phyloP scores from a whole-genome alignment of 2,329 filamentous ascomycete species.

The Colletotrichum liaoningense region DNA sequence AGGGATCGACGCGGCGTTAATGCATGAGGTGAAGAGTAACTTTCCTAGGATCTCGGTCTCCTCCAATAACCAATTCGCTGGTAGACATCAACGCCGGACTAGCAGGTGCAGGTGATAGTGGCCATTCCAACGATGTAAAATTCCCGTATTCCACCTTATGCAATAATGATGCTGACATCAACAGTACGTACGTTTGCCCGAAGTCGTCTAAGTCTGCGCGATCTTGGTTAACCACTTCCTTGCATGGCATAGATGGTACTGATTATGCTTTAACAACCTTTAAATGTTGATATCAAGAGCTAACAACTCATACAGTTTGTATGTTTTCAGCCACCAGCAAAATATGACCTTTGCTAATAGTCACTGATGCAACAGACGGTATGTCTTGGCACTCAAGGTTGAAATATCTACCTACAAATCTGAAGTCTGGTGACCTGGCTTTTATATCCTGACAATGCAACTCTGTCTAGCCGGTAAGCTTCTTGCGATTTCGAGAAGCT shows the following conservation, averaged over 20 bases:
- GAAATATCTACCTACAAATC: not conserved
- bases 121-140: not conserved
- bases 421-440: not conserved
- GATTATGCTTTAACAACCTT: not conserved
- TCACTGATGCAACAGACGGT: not conserved
- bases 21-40: slow-evolving; percentile 5
- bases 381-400: not conserved
- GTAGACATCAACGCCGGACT: fast-evolving
- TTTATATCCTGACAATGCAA: not conserved
- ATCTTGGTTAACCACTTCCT: not conserved
- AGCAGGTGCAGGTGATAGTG: not conserved
- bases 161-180: not conserved
- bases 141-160: not conserved
- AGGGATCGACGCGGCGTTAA: not conserved
- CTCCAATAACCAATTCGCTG: not conserved
- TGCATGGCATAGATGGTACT: not conserved
- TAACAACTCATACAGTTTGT: not conserved
- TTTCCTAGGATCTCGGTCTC: slow-evolving; percentile 5
- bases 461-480: not conserved
- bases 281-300: not conserved
- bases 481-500: not conserved
- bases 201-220: not conserved
- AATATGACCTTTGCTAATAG: not conserved
- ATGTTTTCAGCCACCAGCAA: not conserved
- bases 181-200: not conserved